Conservation (phyloP, 371 early-diverging fungal species). For the Fennellomyces sp. region DNA sequence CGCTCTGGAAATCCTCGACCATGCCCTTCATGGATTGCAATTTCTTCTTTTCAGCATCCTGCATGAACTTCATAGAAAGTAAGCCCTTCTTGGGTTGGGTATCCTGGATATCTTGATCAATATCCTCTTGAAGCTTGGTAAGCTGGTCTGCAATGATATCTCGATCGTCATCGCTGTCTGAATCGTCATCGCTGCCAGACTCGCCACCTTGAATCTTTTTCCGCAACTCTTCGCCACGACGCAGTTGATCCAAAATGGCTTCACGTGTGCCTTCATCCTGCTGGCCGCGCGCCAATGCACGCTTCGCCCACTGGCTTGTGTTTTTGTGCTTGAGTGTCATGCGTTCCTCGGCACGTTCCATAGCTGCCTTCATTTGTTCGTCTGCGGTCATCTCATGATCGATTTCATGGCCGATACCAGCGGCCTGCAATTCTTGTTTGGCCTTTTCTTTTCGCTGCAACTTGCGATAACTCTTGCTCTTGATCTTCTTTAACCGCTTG, state of each 20-base stretch:
- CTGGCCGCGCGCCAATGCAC: conserved; percentile 69
- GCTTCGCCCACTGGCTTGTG: conserved; percentile 94
- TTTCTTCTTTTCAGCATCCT: conserved; percentile 68
- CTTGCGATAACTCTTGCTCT: conserved; percentile 91
- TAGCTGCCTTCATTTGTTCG: conserved; percentile 70
- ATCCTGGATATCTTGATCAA: conserved; percentile 46
- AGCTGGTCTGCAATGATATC: conserved; percentile 41
- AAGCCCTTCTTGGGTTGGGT: conserved; percentile 78
- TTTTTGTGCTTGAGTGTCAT: conserved; percentile 94
- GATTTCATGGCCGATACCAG: conserved; percentile 25
- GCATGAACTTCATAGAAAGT: conserved; percentile 97
- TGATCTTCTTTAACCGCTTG: conserved; percentile 94
- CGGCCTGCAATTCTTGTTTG: conserved; percentile 34
- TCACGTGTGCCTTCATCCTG: conserved; percentile 76
- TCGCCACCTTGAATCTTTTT: conserved; percentile 78
- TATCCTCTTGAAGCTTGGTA: conserved; percentile 44
- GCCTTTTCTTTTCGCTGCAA: conserved; percentile 77
- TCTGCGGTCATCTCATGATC: conserved; percentile 75
- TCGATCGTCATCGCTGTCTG: conserved; percentile 51
- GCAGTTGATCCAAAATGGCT: conserved; percentile 87
- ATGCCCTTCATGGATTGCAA: conserved; percentile 54
- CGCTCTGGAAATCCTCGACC: conserved; percentile 47
- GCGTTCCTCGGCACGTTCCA: conserved; percentile 87
- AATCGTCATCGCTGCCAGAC: conserved; percentile 33
- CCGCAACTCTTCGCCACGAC: conserved; percentile 77